phyloP scores from a whole-genome alignment of 1,284 basidiomycete genomes.

The Calocybe gambosa region DNA sequence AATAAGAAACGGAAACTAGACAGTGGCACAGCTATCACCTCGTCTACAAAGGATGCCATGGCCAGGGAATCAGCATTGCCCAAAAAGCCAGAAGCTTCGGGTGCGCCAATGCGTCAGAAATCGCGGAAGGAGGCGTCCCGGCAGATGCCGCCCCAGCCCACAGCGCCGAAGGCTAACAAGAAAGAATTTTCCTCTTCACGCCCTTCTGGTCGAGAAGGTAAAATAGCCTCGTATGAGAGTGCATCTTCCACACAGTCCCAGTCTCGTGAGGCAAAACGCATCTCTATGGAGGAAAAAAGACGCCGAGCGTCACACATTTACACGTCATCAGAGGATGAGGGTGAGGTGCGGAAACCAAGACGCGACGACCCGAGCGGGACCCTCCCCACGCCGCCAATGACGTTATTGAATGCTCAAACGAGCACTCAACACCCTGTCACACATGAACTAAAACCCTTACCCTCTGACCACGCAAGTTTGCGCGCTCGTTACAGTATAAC shows the following conservation, averaged over 20 bases:
- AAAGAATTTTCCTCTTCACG: constrained; percentile 14
- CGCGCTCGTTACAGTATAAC: constrained; percentile 44
- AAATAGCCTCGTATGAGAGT: constrained; percentile 7
- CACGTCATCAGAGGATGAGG: constrained; percentile 53
- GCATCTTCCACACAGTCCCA: constrained; percentile 18
- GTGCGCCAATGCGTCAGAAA: constrained; percentile 14
- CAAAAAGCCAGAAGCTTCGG: constrained; percentile 15
- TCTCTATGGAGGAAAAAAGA: constrained; percentile 19
- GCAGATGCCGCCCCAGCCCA: constrained; percentile 10
- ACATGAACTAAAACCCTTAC: constrained; percentile 28
- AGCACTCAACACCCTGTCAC: constrained; percentile 19
- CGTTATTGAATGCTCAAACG: constrained; percentile 16
- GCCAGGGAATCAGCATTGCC: constrained; percentile 22
- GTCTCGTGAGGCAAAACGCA: constrained; percentile 21
- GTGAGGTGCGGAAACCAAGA: constrained; percentile 16
- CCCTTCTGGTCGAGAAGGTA: constrained; percentile 13
- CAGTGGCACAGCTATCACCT: constrained; percentile 13
- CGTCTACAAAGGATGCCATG: constrained; percentile 17
- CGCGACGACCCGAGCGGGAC: constrained; percentile 16
- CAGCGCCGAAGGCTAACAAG: constrained; percentile 17
- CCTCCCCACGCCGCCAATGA: constrained; percentile 16
- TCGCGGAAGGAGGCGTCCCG: constrained; percentile 15
- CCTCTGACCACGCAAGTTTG: constrained; percentile 43
- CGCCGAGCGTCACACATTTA: constrained; percentile 47
- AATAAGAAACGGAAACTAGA: constrained; percentile 39